phyloP scores from a whole-genome alignment of 148 eudicot genomes.

The Heliosperma pusillum region DNA sequence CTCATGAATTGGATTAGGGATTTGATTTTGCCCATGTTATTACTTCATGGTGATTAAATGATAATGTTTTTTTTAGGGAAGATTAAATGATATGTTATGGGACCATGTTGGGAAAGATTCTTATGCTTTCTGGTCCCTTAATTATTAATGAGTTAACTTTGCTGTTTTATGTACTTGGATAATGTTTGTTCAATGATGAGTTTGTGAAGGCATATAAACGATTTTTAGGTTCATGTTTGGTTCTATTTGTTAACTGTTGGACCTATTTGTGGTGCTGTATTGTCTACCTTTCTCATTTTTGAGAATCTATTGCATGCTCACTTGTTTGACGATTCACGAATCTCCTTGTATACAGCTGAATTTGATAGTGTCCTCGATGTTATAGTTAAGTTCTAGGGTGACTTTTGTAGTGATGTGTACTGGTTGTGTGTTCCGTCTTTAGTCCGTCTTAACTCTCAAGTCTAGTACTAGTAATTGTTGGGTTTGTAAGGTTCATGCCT shows the following conservation, averaged over 20 bases:
- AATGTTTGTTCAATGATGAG: background rate
- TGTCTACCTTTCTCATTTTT: background rate
- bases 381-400: background rate
- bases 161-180: constrained; percentile 1
- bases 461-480: background rate
- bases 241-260: background rate
- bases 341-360: background rate
- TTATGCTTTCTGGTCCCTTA: background rate
- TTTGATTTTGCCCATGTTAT: background rate
- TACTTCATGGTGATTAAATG: background rate
- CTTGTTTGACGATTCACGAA: background rate
- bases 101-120: background rate
- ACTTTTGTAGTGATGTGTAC: background rate
- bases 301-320: constrained; percentile 1
- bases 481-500: background rate
- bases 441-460: background rate
- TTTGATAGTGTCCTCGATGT: background rate
- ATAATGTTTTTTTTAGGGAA: too few species aligned
- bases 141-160: background rate
- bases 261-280: background rate
- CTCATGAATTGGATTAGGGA: background rate
- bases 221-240: constrained; percentile 2
- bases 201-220: background rate
- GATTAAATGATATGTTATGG: background rate
- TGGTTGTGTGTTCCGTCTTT: background rate